A percentile compares a stretch with the other conserved stretches of the same genome.
Evolutionary conservation across 176 grass and related monocot species (phyloP).

Genomic region (Eragrostis nindensis): DNA sequence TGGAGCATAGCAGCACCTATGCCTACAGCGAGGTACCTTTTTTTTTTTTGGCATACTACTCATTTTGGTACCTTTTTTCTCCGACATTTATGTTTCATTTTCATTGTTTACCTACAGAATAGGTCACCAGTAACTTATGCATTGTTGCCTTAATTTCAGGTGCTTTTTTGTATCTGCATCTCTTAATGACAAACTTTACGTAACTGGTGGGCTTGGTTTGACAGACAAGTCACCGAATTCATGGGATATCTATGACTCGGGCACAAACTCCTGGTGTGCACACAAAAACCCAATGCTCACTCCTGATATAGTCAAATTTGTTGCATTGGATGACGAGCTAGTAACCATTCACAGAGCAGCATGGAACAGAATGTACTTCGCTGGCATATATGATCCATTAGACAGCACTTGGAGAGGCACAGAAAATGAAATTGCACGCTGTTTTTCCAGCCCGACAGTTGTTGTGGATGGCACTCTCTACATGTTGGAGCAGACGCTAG

Average conservation of each 20-base stretch:
- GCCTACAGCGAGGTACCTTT: slow-evolving; percentile 70
- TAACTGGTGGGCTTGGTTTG: slow-evolving; percentile 53
- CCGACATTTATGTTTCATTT: background rate
- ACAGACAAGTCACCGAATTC: slow-evolving; percentile 67
- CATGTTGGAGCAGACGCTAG: slow-evolving; percentile 57
- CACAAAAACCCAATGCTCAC: slow-evolving; percentile 71
- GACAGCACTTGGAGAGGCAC: background rate
- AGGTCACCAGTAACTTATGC: background rate
- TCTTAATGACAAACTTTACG: slow-evolving; percentile 63
- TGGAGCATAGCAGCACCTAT: slow-evolving; percentile 65
- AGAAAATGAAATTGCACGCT: slow-evolving; percentile 60
- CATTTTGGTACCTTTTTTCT: background rate
- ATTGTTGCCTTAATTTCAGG: slow-evolving; percentile 40
- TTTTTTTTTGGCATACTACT: background rate
- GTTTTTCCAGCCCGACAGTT: slow-evolving; percentile 56
- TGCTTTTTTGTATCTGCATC: slow-evolving; percentile 61
- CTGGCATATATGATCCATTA: slow-evolving; percentile 56
- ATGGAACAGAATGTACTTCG: slow-evolving; percentile 60
- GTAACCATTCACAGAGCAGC: slow-evolving; percentile 68
- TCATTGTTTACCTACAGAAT: background rate
- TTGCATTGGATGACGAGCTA: slow-evolving; percentile 55
- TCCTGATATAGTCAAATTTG: slow-evolving; percentile 62
- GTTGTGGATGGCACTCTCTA: slow-evolving; percentile 61
- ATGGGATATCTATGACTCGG: slow-evolving; percentile 72
- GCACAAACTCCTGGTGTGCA: slow-evolving; percentile 53